Percentiles rank a stretch among this genome's conserved stretches.
Conservation (phyloP, 2,329 filamentous ascomycete species). For the Diaporthe citri region DNA sequence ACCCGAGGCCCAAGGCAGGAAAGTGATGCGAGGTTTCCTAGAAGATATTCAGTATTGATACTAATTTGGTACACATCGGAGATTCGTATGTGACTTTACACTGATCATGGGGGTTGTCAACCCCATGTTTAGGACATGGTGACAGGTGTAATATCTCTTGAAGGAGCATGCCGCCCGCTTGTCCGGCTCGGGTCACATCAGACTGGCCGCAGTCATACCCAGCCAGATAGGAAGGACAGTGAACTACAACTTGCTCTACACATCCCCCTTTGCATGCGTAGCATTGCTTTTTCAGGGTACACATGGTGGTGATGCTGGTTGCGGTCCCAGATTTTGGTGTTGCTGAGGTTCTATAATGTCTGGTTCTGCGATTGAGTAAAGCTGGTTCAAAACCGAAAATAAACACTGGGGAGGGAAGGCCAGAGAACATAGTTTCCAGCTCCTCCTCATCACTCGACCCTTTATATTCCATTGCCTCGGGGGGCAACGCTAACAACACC, state of each 20-base stretch:
- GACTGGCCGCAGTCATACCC: slow-evolving; percentile 31
- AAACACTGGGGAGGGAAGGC: not conserved
- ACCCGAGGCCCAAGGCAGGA: not conserved
- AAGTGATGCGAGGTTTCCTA: not conserved
- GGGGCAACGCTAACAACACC: too few relatives aligned
- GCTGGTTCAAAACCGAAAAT: not conserved
- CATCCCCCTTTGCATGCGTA: slow-evolving; percentile 26
- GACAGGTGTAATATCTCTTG: slow-evolving; percentile 16
- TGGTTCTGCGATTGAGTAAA: not conserved
- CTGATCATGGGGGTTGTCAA: slow-evolving; percentile 32
- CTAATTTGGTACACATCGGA: not conserved
- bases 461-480: not conserved
- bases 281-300: slow-evolving; percentile 14
- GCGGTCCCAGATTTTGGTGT: not conserved
- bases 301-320: not conserved
- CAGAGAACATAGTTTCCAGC: not conserved
- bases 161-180: slow-evolving; percentile 29
- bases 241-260: slow-evolving; percentile 21
- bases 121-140: slow-evolving; percentile 10
- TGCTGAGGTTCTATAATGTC: not conserved
- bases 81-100: slow-evolving; percentile 13
- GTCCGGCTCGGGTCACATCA: slow-evolving; percentile 19
- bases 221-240: not conserved
- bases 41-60: not conserved
- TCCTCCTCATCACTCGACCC: not conserved